Evolutionary conservation across 2,329 filamentous ascomycete species (phyloP), one percentile per base, ranked within the genome.

Genomic region (Claviceps cyperi): DNA sequence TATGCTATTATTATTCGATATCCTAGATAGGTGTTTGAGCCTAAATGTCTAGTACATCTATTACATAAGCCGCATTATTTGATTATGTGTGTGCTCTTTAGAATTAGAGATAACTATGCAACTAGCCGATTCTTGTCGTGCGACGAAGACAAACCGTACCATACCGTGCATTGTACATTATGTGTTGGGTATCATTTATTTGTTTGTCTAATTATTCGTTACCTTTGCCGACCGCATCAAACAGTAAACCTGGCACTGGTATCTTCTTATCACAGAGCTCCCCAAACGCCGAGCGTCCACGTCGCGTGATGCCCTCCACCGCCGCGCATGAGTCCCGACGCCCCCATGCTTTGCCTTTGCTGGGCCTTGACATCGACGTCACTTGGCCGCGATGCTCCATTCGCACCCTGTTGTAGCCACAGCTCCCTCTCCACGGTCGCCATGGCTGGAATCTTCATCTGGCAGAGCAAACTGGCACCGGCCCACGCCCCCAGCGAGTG

Each of bases 401-500:
- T 68, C 21, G 76, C 66, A 1, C 86, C 86, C 55, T 86, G 75
- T 56, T 80, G 78, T 44, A 81, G 62, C 74, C 86, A 91, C 36
- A 78, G 69, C 6, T 91, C 86, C 24, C 81, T 72, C 54, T 89
- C 85, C 19, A 90, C 70, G 32, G 81, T 77, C 2, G 83, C 81
- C 48, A 86, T 74, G 2, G 84, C 80, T 37, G 79, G 77, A 4
- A 87, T 72, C 51, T 82, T 83, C 52, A 89, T 69, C 55, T 83
- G 78, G 2, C 81, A 77, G 17, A 84, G 67, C 49, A 91, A 60
- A 61, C 84, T 88, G 3, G 80, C 85, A 11, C 86, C 86, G 19
- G 77, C 76, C 84, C 85, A 91, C 2, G 84, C 70, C 0, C 86
- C 86, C 1, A 90, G 66, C 1, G 81, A 81, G 53, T 86, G 80